Conservation (phyloP, 2,329 filamentous ascomycete species). For the Cladophialophora immunda region DNA sequence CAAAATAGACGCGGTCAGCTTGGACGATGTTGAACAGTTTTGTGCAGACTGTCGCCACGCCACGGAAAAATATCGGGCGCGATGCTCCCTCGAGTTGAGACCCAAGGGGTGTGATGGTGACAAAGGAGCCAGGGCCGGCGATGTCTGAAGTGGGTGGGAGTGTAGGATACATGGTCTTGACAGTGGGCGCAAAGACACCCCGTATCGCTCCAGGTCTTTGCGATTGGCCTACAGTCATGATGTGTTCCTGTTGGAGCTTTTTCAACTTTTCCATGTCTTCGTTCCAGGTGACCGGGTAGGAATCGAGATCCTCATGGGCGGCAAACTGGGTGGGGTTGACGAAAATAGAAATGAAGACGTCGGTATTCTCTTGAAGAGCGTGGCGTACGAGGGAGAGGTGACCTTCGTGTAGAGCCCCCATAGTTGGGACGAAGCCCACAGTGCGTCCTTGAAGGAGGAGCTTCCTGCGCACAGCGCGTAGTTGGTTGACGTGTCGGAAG, state of each 20-base stretch:
- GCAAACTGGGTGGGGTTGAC: conserved; percentile 98
- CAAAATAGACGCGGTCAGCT: conserved; percentile 86
- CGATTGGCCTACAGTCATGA: conserved; percentile 54
- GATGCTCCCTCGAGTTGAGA: conserved; percentile 83
- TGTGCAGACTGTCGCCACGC: conserved; percentile 95
- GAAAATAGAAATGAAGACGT: conserved; percentile 90
- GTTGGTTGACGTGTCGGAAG: conserved; percentile 76
- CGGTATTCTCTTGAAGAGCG: conserved; percentile 82
- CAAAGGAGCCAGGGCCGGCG: conserved; percentile 83
- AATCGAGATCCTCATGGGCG: conserved; percentile 82
- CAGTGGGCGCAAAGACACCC: conserved; percentile 86
- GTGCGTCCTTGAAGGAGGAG: conserved; percentile 73
- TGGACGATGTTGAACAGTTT: conserved; percentile 87
- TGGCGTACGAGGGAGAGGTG: conserved; percentile 86
- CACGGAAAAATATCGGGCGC: conserved; percentile 93
- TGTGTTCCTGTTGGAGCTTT: conserved; percentile 54
- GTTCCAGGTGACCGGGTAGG: conserved; percentile 91
- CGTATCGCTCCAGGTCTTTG: conserved; percentile 58
- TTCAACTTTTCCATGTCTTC: conserved; percentile 74
- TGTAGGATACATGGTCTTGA: conserved; percentile 85
- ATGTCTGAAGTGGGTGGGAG: conserved; percentile 76
- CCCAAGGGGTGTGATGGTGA: conserved; percentile 86
- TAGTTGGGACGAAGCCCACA: conserved; percentile 91
- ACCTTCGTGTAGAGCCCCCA: conserved; percentile 95
- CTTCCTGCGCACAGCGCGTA: conserved; percentile 74